Evolutionary conservation across 1,139 yeast species (phyloP), one percentile per base, ranked within the genome.

Genomic region (Pichia kudriavzevii): DNA sequence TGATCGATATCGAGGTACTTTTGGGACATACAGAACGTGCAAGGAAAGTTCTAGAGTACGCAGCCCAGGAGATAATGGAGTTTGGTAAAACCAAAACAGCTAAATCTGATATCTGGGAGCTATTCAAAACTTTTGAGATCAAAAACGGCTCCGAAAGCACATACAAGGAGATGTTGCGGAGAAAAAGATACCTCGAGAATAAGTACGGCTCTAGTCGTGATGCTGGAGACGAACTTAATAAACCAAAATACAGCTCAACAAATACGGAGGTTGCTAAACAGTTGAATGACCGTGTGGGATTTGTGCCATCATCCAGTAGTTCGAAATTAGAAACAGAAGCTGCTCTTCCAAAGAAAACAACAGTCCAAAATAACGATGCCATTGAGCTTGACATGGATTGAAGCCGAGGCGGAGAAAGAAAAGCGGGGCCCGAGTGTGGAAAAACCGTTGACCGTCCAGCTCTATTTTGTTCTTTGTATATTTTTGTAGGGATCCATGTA

Each of bases 121-220:
- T 71, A 8, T 87, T 95, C 94, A 80, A 78, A 39, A 56, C 63
- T 10, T 84, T 85, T 55, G 96, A 87, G 52, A 55, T 83, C 26
- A 64, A 70, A 14, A 50, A 72, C 53, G 96, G 96, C 2, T 63
- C 70, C 42, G 94, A 82, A 49, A 67, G 65, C 2, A 72, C 82
- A 0, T 85, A 72, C 56, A 85, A 81, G 48, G 80, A 77, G 12
- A 80, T 85, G 88, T 57, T 87, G 16, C 63, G 79, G 31, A 63
- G 67, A 46, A 82, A 78, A 53, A 64, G 88, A 33, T 69, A 31
- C 63, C 22, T 52, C 11, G 55, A 53, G 16, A 43, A 39, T 9
- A 31, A 43, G 3, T 35, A 37, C 19, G 42, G 40, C 19, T 28
- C 48, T 27, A 28, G 47, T 24, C 14, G 32, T 22, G 52, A 10